Conservation (phyloP, 2,329 filamentous ascomycete genomes). For the Pseudocercospora crystallina region DNA sequence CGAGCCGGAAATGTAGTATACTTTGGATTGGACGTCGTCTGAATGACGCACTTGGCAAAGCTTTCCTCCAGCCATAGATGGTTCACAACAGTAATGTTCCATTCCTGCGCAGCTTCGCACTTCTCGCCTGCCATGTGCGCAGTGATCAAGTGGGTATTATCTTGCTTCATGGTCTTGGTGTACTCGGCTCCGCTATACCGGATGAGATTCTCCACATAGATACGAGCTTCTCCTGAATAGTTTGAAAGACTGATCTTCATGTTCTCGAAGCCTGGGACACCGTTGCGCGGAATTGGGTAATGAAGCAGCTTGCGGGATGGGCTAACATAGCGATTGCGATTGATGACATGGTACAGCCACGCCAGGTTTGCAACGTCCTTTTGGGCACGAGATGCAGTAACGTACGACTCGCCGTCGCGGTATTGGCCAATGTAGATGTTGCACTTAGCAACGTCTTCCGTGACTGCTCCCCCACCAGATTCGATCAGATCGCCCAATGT, state of each 20-base stretch:
- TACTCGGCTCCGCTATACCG: slow-evolving; percentile 80
- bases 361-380: slow-evolving; percentile 89
- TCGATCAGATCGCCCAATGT: slow-evolving; percentile 71
- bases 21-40: slow-evolving; percentile 68
- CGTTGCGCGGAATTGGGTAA: slow-evolving; percentile 77
- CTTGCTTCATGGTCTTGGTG: slow-evolving; percentile 90
- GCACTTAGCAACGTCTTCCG: slow-evolving; percentile 64
- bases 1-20: slow-evolving; percentile 85
- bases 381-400: slow-evolving; percentile 69
- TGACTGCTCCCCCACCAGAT: slow-evolving; percentile 69
- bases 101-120: slow-evolving; percentile 86
- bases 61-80: slow-evolving; percentile 98
- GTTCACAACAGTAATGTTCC: slow-evolving; percentile 86
- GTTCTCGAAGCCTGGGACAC: slow-evolving; percentile 75
- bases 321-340: slow-evolving; percentile 83
- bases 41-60: slow-evolving; percentile 82
- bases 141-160: slow-evolving; percentile 94
- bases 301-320: slow-evolving; percentile 81
- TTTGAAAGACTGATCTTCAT: slow-evolving; percentile 88
- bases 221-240: slow-evolving; percentile 89
- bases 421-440: slow-evolving; percentile 87
- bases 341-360: slow-evolving; percentile 92
- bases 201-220: slow-evolving; percentile 91
- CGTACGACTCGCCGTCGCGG: slow-evolving; percentile 76
- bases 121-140: slow-evolving; percentile 90